These are phyloP conservation scores for Suillus sp. DNA, from an alignment of 768 basidiomycete species.

Conservation along the genomic window DNA sequence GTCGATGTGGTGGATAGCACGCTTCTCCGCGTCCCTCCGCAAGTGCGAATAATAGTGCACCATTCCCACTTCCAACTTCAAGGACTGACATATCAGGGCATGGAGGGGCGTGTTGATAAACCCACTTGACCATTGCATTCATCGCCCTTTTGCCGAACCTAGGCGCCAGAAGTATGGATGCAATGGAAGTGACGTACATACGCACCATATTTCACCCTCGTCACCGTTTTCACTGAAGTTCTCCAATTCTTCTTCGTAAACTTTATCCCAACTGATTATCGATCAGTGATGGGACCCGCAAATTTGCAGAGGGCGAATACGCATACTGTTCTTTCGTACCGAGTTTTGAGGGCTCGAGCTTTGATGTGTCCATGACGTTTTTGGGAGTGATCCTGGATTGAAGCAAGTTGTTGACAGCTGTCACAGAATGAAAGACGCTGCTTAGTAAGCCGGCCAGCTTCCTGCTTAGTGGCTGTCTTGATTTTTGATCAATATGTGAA, in stretches of 20 bases:
- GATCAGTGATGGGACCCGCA: slow-evolving; percentile 6
- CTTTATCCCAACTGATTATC: slow-evolving; percentile 68
- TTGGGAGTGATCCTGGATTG: not conserved
- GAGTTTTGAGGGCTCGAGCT: slow-evolving; percentile 69
- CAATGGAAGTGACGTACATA: slow-evolving; percentile 5
- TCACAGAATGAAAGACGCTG: not conserved
- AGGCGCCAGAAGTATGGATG: not conserved
- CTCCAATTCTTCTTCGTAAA: slow-evolving; percentile 68
- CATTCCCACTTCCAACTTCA: slow-evolving; percentile 83
- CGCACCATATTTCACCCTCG: slow-evolving; percentile 84
- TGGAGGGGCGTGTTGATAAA: slow-evolving; percentile 53
- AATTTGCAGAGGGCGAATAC: not conserved
- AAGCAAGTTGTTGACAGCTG: not conserved
- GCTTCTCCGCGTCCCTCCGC: slow-evolving; percentile 44
- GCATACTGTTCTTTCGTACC: slow-evolving; percentile 81
- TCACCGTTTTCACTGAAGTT: slow-evolving; percentile 80
- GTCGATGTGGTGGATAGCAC: slow-evolving; percentile 53
- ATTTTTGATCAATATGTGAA: not conserved
- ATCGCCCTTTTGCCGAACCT: slow-evolving; percentile 83
- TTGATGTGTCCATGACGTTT: slow-evolving; percentile 37
- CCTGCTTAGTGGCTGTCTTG: no score
- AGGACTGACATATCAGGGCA: slow-evolving; percentile 52
- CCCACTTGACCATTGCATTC: slow-evolving; percentile 82
- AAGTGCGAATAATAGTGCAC: slow-evolving; percentile 71
- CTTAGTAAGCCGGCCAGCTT: no score